A percentile compares a stretch with the other conserved stretches of the same genome.
These are phyloP conservation scores for Amaranthus cruentus DNA, from an alignment of 148 eudicot species.

Conservation along the genomic window DNA sequence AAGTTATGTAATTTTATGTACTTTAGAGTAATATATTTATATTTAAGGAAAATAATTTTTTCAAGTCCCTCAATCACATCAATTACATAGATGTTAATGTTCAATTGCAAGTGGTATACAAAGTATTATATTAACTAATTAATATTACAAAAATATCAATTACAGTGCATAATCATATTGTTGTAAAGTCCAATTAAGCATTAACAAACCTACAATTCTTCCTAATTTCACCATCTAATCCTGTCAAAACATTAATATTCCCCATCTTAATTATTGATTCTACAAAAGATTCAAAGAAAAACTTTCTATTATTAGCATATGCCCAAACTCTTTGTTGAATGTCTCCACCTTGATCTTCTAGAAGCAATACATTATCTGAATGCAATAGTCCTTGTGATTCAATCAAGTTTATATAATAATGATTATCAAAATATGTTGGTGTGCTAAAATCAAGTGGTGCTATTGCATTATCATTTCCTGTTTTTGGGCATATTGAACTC, in stretches of 20 bases:
- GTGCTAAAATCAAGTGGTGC: constrained; percentile 45
- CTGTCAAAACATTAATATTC: constrained; percentile 47
- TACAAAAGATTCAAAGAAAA: constrained; percentile 52
- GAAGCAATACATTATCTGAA: constrained; percentile 56
- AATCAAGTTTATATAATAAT: constrained; percentile 46
- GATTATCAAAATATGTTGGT: constrained; percentile 51
- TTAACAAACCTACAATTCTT: constrained; percentile 52
- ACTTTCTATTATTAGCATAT: constrained; percentile 31
- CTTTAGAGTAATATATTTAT: too few relatives aligned
- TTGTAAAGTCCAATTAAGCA: constrained; percentile 15
- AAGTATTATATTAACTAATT: too few relatives aligned
- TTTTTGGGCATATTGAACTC: constrained; percentile 38
- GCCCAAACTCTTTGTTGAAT: constrained; percentile 44
- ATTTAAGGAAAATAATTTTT: too few relatives aligned
- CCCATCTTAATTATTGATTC: constrained; percentile 74
- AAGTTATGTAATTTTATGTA: too few relatives aligned
- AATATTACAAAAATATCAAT: too few relatives aligned
- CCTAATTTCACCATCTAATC: constrained; percentile 57
- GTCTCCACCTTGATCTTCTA: constrained; percentile 44
- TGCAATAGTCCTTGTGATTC: constrained; percentile 46
- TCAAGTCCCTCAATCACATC: too few relatives aligned
- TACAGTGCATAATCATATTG: too few relatives aligned
- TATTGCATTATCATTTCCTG: constrained; percentile 34
- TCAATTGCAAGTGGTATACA: too few relatives aligned
- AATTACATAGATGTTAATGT: too few relatives aligned